Base-by-base conservation (phyloP, 148 eudicot species). In the Beta vulgaris region DNA sequence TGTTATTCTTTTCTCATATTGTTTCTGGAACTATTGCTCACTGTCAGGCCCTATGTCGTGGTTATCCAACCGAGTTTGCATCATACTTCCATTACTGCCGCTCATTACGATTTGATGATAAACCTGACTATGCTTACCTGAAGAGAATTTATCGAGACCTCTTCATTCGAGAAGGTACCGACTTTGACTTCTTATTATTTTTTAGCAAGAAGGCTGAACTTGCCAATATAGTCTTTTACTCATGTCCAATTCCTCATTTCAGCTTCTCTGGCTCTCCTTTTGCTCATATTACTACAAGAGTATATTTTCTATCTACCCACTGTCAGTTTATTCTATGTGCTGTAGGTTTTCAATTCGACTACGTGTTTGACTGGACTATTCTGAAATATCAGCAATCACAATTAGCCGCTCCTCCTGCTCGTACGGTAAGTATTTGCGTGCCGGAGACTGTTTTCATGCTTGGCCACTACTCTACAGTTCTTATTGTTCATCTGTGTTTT, bases 361-460 rank as follows among this genome's bases (percentile, higher is more conserved):
- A 91, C 75, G 97, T 94, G 82, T 94, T 94, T 83, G 98, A 94
- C 76, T 94, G 98, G 98, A 92, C 97, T 60, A 90, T 94, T 71
- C 83, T 94, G 84, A 94, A 90, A 84, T 94, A 94, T 89, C 98
- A 91, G 79, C 98, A 91, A 80, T 86, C 98, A n/a, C 98, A 95
- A 72, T 76, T 88, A 73, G 81, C 91, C 32, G 69, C 91, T 82
- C 89, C 98, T 82, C 89, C 98, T 82, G 78, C 88, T 60, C 88
- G 91, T 31, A 76, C 77, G 71, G 99, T 95, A 89, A 86, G 93
- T 77, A 63, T 32, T 43, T 4, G 37, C 51, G 42, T 60, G 71
- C 11, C 23, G 36, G 34, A 49, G 10, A 15, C 66, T 59, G 26
- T 79, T 34, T 60, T 44, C 15, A 10, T 57, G n/a, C 53, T 53